Base-by-base conservation (phyloP, 1,284 basidiomycete genomes). In the Lignosus rhinocerotis region DNA sequence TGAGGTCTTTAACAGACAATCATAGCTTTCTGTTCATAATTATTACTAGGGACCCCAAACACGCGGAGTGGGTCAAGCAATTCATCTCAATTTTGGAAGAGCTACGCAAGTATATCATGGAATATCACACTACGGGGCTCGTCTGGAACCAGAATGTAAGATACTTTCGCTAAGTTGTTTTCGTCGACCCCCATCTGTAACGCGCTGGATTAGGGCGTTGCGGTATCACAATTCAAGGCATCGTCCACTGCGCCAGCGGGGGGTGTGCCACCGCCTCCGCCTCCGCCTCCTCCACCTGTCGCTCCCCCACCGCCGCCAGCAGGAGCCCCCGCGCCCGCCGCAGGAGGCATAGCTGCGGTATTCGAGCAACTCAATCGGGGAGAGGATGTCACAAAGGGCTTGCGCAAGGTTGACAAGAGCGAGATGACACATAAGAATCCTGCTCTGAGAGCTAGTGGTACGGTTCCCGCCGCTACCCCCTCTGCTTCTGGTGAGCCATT, bases 401-500 rank as follows among this genome's bases (percentile, higher is more conserved):
- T 99, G 66, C 88, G 91, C 67, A 98, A 97, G 74, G 97, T 99
- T 17, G 94, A 97, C 72, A 87, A 89, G 76, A 96, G 92, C 66
- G 88, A 98, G 74, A 96, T 96, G 95, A 98, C 95, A 7, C 97
- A 99, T 80, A 98, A 99, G 83, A 99, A 99, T 70, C 96, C 97
- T 0, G 82, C 86, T 14, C 76, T 99, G 43, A 80, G 95, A 41
- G 83, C 85, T 4, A 75, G 84, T 25, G 81, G 82, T 56, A 78
- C 79, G 16, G 93, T 94, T 19, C 84, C 90, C 45, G 80, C 64
- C 25, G 47, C 62, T 33, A 56, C 65, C n/a, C 46, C 67, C n/a
- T 46, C 67, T 2, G 51, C 68, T 6, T 30, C 63, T 47, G 55
- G 68, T 66, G 42, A 51, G 64, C 19, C 21, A 14, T 39, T 2